A percentile compares a stretch with the other conserved stretches of the same genome.
Evolutionary conservation across 306 rosid species (phyloP).

Genomic region (Dryas drummondii): DNA sequence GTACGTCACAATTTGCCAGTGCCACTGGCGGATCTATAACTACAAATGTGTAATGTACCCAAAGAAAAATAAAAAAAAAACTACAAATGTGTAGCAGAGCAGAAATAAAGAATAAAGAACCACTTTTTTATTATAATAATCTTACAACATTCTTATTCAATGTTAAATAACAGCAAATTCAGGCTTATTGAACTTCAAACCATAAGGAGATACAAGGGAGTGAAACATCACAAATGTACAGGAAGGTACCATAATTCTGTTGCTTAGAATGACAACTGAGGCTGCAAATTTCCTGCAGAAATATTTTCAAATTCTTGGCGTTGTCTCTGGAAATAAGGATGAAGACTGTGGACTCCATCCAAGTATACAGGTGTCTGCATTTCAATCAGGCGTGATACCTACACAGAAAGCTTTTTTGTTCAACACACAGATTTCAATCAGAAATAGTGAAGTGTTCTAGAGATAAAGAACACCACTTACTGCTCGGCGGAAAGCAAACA

Average conservation of each 20-base stretch:
- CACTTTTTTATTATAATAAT: neutral
- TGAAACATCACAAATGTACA: neutral
- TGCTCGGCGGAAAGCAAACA: slow-evolving; percentile 91
- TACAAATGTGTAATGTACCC: no score
- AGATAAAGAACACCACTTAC: slow-evolving; percentile 50
- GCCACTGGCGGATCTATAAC: no score
- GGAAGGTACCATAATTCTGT: neutral
- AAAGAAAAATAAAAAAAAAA: no score
- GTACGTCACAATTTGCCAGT: no score
- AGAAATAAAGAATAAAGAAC: neutral
- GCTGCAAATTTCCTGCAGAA: neutral
- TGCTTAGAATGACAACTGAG: slow-evolving; percentile 7
- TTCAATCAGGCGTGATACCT: slow-evolving; percentile 91
- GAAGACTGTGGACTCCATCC: slow-evolving; percentile 65
- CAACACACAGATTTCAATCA: neutral
- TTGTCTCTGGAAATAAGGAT: slow-evolving; percentile 70
- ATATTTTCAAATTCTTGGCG: slow-evolving; percentile 27
- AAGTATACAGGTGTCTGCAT: slow-evolving; percentile 86
- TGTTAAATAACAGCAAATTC: neutral
- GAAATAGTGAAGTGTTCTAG: neutral
- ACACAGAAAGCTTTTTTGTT: slow-evolving; percentile 25
- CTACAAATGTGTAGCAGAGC: no score
- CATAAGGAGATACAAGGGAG: neutral
- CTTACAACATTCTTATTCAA: neutral
- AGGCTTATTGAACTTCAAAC: neutral